Evolutionary conservation across 768 basidiomycete genomes (phyloP).

Genomic region (Auricularia heimuer): DNA sequence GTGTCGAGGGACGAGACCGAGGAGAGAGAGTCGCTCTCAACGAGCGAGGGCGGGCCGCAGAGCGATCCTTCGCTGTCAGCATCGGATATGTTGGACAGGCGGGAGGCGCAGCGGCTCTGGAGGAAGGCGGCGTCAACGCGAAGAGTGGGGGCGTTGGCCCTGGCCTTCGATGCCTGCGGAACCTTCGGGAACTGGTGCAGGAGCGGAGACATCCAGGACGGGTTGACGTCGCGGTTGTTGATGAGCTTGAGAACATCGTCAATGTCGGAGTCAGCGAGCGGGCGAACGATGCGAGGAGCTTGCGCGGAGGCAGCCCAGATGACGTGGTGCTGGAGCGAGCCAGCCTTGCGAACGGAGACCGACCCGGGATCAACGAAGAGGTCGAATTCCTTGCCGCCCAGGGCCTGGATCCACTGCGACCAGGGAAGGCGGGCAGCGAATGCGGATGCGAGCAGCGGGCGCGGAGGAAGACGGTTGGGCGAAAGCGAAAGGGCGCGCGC

Average conservation of each 20-base stretch:
- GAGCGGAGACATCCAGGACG: conserved; percentile 61
- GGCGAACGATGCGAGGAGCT: conserved; percentile 8
- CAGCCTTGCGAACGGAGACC: conserved; percentile 49
- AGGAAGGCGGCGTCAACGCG: neutral
- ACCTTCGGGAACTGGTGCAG: conserved; percentile 46
- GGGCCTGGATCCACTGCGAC: conserved; percentile 67
- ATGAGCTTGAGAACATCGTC: conserved; percentile 69
- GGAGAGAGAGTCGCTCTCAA: conserved; percentile 42
- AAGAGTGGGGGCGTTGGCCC: neutral
- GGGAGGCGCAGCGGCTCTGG: conserved; percentile 1
- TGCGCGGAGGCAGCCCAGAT: conserved; percentile 12
- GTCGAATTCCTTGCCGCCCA: conserved; percentile 66
- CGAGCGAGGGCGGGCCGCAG: conserved; percentile 9
- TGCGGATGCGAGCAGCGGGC: conserved; percentile 62
- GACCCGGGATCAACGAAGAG: conserved; percentile 74
- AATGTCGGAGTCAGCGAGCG: conserved; percentile 52
- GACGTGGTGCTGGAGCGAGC: conserved; percentile 12
- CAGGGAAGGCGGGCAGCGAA: conserved; percentile 61
- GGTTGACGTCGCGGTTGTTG: conserved; percentile 63
- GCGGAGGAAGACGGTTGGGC: conserved; percentile 58
- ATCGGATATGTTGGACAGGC: conserved; percentile 2
- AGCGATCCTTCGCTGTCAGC: conserved; percentile 1
- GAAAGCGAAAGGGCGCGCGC: conserved; percentile 69
- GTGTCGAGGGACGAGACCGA: conserved; percentile 47
- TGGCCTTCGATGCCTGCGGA: conserved; percentile 12